Evolutionary conservation across 805 yeast genomes (phyloP), one percentile per base, ranked within the genome.

Genomic region (Saturnispora saitoi): DNA sequence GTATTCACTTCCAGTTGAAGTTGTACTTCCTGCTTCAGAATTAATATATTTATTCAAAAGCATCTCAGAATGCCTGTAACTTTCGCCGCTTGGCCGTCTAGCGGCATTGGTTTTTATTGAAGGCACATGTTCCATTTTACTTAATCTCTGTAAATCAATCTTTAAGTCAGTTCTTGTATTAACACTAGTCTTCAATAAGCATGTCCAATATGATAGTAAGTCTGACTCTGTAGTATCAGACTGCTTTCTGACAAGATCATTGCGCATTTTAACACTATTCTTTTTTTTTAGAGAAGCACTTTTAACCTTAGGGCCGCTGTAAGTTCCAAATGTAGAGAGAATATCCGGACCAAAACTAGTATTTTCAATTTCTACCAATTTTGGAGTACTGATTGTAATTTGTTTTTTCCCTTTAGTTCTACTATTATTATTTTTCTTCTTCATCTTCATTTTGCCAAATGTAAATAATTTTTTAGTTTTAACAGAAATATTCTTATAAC

Each of bases 121-220:
- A 38, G 47, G 45, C 2, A 45, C 46, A 30, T 51, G 41, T 30
- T 47, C 51, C 20, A 52, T 14, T 8, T 49, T 36, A n/a, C 42
- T 49, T 1, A 50, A 41, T 9, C 51, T 51, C 14, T 49, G 51
- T 34, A 63, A 49, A 38, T 62, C 66, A 11, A 63, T 31, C 26
- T 62, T 61, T 53, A 64, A 56, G 34, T 54, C 58, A 30, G 65
- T 57, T 34, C 68, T 56, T 40, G 56, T 58, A 20, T 51, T 51
- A 17, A 65, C 51, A 11, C 54, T 56, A 4, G 48, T 47, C 44
- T 56, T 58, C 37, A 65, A 37, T 46, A 58, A 61, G 32, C 63
- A 64, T 3, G 50, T 45, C 69, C 69, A 65, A 19, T 61, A 41
- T 5, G 50, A 48, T 11, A 57, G 26, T 7, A 62, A 26, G n/a